Conservation (phyloP, 1,284 basidiomycete species). For the Cryptococcus deneoformans region DNA sequence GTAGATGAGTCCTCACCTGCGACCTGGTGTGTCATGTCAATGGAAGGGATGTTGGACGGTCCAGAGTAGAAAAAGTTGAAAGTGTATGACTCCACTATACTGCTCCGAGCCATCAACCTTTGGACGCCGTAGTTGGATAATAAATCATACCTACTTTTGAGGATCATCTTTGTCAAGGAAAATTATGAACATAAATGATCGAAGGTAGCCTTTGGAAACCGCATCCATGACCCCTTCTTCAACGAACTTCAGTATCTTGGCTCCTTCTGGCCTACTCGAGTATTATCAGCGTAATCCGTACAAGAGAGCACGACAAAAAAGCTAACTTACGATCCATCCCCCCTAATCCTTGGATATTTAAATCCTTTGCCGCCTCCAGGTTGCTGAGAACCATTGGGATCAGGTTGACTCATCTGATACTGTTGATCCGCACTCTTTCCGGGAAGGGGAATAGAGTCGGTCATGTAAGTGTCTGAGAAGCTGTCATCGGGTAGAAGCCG, state of each 20-base stretch:
- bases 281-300: not conserved
- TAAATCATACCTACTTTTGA: conserved; percentile 11
- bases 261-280: not conserved
- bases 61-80: conserved; percentile 27
- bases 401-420: conserved; percentile 2
- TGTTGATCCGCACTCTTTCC: not conserved
- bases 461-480: conserved; percentile 6
- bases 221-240: conserved; percentile 19
- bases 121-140: not conserved
- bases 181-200: conserved; percentile 20
- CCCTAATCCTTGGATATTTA: not conserved
- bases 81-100: conserved; percentile 28
- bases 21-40: not conserved
- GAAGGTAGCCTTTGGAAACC: conserved; percentile 16
- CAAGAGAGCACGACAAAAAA: not conserved
- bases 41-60: not conserved
- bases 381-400: not conserved
- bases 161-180: conserved; percentile 16
- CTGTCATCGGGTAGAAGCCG: conserved; percentile 8
- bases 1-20: not conserved
- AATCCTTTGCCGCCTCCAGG: not conserved
- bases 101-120: conserved; percentile 3
- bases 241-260: not conserved
- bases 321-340: not conserved
- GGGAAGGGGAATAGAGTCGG: not conserved